Base-by-base conservation (phyloP, 192 early-diverging fungal species). In the Backusella tarrabulga region DNA sequence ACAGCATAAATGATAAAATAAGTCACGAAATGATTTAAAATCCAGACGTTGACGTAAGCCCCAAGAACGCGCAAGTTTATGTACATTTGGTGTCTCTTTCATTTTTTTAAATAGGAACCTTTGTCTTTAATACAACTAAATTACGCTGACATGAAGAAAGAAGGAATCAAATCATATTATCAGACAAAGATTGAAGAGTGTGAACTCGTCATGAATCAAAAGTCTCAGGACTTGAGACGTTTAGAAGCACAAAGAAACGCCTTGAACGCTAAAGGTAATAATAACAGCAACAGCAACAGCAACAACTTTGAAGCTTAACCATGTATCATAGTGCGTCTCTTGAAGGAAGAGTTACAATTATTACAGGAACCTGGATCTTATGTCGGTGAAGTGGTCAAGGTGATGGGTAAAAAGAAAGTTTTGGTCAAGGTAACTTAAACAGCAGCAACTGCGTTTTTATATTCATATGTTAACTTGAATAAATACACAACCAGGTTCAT, bases 191-290 rank as follows among this genome's bases (percentile, higher is more conserved):
- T 93, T 78, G 92, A 98, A 84, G 92, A 95, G 76, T 89, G 94
- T 7, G 97, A 98, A 79, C 90, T 93, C 54, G 88, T 91, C 73
- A 96, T 93, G 86, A 91, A 93, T 72, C 88, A 93, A 77, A 96
- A 94, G 86, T 93, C 95, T 11, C 96, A 97, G 84, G 97, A 99
- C 86, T 88, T 99, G 78, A 90, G 97, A 67, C 97, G 98, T 83
- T 90, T 99, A 34, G 98, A 99, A 88, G 98, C 98, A 4, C 98
- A 99, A 85, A 91, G 98, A 70, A 99, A 99, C 85, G 92, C 95
- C 74, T 86, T 99, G 73, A 99, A 99, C 75, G 92, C 97, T 21
- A 97, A 96, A 91, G 93, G 93, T 92, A 90, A 72, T 17, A 23
- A 44, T 68, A 34, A 6, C 32, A 32, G 2, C 32, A 32, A 0